phyloP scores from a whole-genome alignment of 805 yeast species.

The Pichia thaimueangensis region DNA sequence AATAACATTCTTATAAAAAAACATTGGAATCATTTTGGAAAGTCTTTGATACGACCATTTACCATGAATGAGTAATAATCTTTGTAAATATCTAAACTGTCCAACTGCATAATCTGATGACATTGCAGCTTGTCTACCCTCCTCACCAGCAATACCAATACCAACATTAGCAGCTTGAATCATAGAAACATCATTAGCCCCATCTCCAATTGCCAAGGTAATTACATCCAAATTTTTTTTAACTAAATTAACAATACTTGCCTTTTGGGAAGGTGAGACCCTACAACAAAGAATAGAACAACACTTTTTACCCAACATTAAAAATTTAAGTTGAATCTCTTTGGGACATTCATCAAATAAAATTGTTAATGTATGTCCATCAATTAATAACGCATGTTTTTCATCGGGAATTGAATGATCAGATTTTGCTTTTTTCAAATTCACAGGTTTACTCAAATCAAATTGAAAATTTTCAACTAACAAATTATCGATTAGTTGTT shows the following conservation, averaged over 20 bases:
- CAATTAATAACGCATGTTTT: constrained; percentile 56
- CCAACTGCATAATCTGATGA: constrained; percentile 80
- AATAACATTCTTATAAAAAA: constrained; percentile 70
- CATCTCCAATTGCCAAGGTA: constrained; percentile 81
- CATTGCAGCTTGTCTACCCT: constrained; percentile 85
- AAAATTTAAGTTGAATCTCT: constrained; percentile 45
- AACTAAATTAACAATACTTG: constrained; percentile 63
- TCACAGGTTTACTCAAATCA: constrained; percentile 23
- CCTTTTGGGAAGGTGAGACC: constrained; percentile 80
- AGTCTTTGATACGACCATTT: constrained; percentile 73
- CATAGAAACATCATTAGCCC: constrained; percentile 86
- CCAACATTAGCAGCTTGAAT: constrained; percentile 83
- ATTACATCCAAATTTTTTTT: constrained; percentile 59
- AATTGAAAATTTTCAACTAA: constrained; percentile 17
- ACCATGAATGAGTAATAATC: constrained; percentile 73
- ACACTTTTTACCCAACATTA: constrained; percentile 69
- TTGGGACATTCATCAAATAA: constrained; percentile 11
- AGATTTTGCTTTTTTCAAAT: constrained; percentile 42
- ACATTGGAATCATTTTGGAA: constrained; percentile 72
- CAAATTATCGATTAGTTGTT: constrained; percentile 9
- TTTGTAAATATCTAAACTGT: constrained; percentile 61
- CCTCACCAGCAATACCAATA: constrained; percentile 82
- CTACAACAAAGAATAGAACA: constrained; percentile 77
- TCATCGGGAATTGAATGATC: constrained; percentile 63
- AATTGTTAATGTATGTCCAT: constrained; percentile 55